Base-by-base conservation (phyloP, 1,139 yeast genomes). In the Saccharomyces pastorianus region DNA sequence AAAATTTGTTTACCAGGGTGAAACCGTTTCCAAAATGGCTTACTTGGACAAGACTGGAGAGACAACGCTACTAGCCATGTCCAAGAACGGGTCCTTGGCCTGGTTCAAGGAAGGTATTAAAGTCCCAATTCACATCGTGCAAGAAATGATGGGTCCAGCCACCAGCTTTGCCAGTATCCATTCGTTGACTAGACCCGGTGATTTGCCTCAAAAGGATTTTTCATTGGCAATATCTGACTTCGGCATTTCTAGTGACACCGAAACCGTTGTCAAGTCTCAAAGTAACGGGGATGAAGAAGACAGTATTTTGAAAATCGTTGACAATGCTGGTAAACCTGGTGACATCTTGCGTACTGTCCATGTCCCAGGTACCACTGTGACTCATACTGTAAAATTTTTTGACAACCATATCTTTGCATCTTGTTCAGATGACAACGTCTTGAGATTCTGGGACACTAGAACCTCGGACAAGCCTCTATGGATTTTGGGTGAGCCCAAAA, bases 371-470 rank as follows among this genome's bases (percentile, higher is more conserved):
- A 59, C 68, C 2, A 60, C 66, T 2, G 65, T 60, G 14, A 60
- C 67, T 2, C 67, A 60, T 47, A 56, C 64, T 1, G 67, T 67
- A 5, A 60, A 64, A 51, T 67, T 67, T 47, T 65, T 64, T 44
- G 66, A 65, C 51, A 63, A 64, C 53, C 61, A 66, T 51, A 44
- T 65, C n/a, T 66, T 65, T 55, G 66, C 62, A 28, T 59, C 68
- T 2, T 64, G 68, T 53, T 66, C 69, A 6, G 67, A 64, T 55
- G 69, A 65, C 51, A 65, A 65, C 51, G 51, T 58, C n/a, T 49
- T 65, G 26, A 58, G 68, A 49, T 67, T 67, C 52, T 67, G 67
- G 65, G 71, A 67, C 53, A 58, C 61, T 1, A 60, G 70, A 55
- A 62, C 66, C 1, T 56, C 58, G 17, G 64, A 58, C 8, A 56